Evolutionary conservation across 2,329 filamentous ascomycete species (phyloP), one percentile per base, ranked within the genome.

Genomic region (Harringtonia lauricola): DNA sequence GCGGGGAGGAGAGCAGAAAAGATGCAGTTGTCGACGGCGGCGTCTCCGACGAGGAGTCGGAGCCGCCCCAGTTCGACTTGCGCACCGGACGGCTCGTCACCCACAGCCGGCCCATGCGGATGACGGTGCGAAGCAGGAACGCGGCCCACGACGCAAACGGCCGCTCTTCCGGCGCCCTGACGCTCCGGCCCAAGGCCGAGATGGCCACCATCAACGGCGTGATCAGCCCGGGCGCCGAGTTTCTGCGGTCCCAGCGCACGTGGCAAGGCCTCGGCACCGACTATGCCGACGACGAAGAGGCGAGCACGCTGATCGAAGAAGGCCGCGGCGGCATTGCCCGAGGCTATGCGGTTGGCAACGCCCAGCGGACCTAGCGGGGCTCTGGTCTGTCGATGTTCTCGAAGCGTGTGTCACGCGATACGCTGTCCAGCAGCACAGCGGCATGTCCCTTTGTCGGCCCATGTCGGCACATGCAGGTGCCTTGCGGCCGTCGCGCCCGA

Each of bases 251-350:
- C 4, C 77, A 89, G 55, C 68, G 92, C 45, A 94, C 86, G 4
- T 98, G 92, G 92, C 83, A 83, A 56, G 92, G 92, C 0, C 64
- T 98, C 21, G 92, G 92, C 0, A 94, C 79, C 49, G 92, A 98
- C 59, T 94, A 28, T 14, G 37, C 46, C 33, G 43, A 48, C 5
- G 51, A 47, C 14, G 71, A 76, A 7, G 46, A 46, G 42, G 64
- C 67, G n/a, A 67, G 83, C 44, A 81, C 83, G 1, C 59, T 76
- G 17, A 74, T 98, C 45, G 87, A 95, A 57, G 81, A 95, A 62
- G 92, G 92, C 1, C 76, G 87, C 51, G 83, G 81, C 51, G 92
- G 92, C 15, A 79, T 96, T 45, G 92, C 92, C 29, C 79, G 86
- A 55, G 92, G 90, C 0, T 98, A 98, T 65, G 77, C 71, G 0